Evolutionary conservation across 306 rosid species (phyloP).

Genomic region (Cucurbita pepo): DNA sequence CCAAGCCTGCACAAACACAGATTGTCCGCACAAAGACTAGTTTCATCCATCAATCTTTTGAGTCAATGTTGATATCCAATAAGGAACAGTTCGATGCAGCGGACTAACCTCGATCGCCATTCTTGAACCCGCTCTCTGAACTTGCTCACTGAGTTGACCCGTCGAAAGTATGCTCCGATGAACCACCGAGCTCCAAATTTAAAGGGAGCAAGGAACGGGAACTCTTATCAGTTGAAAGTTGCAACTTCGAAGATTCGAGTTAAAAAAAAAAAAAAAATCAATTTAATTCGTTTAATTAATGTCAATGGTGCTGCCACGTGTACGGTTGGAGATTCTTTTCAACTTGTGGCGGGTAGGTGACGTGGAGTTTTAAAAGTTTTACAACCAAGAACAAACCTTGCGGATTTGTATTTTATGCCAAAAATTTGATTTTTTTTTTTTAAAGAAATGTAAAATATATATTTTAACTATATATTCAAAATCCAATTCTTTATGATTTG

Average conservation of each 20-base stretch:
- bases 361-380: neutral
- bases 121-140: neutral
- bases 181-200: neutral
- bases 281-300: neutral
- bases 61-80: neutral
- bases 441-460: too few species aligned
- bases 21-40: conserved; percentile 26
- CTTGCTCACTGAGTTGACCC: neutral
- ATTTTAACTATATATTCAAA: too few species aligned
- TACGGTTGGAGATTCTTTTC: neutral
- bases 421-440: too few species aligned
- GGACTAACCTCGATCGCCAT: conserved; percentile 1
- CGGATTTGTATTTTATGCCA: neutral
- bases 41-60: neutral
- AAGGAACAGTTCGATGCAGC: neutral
- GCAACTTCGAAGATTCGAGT: neutral
- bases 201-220: neutral
- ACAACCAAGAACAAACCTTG: neutral
- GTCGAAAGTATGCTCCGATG: neutral
- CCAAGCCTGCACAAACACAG: conserved; percentile 47
- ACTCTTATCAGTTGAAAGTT: neutral
- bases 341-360: neutral
- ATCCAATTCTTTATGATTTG: too few species aligned
- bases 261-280: too few species aligned
- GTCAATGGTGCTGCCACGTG: neutral